Evolutionary conservation across 2,329 filamentous ascomycete species (phyloP).

Genomic region (Fusarium decemcellulare): DNA sequence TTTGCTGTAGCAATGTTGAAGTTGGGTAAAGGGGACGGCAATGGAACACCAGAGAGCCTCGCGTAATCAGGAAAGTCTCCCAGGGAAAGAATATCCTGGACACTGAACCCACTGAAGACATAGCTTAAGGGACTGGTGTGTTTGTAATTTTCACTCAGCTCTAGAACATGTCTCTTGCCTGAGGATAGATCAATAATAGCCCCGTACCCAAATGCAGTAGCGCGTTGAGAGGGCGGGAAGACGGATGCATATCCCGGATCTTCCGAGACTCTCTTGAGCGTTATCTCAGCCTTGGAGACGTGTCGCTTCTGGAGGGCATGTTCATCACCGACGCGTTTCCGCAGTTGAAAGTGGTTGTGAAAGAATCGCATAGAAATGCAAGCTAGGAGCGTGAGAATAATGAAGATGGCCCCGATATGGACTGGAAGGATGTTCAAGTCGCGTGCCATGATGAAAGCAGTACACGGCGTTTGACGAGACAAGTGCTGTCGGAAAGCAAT

Average conservation of each 20-base stretch:
- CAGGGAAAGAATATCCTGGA: not conserved
- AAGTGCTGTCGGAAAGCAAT: too few species aligned
- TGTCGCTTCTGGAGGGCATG: not conserved
- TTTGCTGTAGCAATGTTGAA: not conserved
- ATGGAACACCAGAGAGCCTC: not conserved
- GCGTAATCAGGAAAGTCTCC: not conserved
- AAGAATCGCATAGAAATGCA: too few species aligned
- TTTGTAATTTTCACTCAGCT: not conserved
- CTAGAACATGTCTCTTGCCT: not conserved
- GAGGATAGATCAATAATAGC: not conserved
- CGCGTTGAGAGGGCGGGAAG: not conserved
- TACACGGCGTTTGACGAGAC: too few species aligned
- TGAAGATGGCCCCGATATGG: too few species aligned
- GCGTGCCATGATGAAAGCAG: too few species aligned
- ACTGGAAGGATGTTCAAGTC: too few species aligned
- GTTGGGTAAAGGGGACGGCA: not conserved
- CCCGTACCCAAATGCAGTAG: not conserved
- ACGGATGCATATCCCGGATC: not conserved
- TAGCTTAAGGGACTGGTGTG: not conserved
- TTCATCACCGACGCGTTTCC: not conserved
- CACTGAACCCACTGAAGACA: not conserved
- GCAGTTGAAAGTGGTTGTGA: too few species aligned
- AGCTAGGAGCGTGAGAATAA: too few species aligned
- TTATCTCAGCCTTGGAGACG: fast-evolving
- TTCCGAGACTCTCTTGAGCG: not conserved